phyloP scores from a whole-genome alignment of 148 eudicot species.

The Rhododendron molle region DNA sequence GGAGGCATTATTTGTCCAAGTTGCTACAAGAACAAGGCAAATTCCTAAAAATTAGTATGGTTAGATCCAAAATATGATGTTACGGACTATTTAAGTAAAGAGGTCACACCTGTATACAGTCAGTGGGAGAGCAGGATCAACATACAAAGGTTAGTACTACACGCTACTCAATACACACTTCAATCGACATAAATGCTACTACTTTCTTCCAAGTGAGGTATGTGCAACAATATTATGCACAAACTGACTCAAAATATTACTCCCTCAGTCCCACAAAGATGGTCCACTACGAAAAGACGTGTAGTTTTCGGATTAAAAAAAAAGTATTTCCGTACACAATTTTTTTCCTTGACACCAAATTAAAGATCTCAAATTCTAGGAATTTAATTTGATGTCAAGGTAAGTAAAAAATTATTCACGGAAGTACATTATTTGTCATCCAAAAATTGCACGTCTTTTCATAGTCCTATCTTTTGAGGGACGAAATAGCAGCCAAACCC shows the following conservation, averaged over 20 bases:
- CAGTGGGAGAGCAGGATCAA: background rate
- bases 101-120: background rate
- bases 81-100: background rate
- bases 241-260: background rate
- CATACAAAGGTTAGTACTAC: background rate
- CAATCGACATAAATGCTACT: background rate
- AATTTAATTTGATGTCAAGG: background rate
- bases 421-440: background rate
- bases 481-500: background rate
- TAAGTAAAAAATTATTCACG: background rate
- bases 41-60: background rate
- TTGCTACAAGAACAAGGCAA: background rate
- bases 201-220: background rate
- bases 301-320: background rate
- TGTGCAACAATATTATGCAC: background rate
- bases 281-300: background rate
- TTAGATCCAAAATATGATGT: background rate
- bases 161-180: background rate
- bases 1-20: background rate
- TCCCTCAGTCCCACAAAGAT: background rate
- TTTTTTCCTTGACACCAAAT: background rate
- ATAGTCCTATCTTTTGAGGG: background rate
- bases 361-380: background rate
- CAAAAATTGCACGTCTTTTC: background rate
- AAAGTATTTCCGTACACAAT: background rate